Evolutionary conservation across 176 grass and related monocot species (phyloP).

Genomic region (Puya raimondii): DNA sequence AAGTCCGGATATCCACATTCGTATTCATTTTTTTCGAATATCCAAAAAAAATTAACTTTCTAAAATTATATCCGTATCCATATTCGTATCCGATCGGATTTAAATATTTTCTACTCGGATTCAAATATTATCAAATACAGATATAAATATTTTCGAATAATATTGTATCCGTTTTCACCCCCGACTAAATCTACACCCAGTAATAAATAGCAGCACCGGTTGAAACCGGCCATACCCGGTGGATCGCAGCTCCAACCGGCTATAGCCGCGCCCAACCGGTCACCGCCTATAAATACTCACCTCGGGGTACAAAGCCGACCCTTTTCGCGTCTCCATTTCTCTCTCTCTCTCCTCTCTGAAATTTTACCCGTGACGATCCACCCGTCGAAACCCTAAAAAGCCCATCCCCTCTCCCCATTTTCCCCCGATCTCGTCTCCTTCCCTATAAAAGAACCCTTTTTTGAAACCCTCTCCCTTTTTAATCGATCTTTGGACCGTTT

Average conservation of each 20-base stretch:
- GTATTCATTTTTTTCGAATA: too few species aligned
- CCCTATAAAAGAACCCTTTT: conserved; percentile 64
- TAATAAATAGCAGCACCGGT: neutral
- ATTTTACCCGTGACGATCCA: neutral
- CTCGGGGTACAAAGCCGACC: neutral
- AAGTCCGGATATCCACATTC: too few species aligned
- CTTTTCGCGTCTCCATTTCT: neutral
- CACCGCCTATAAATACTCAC: conserved; percentile 12
- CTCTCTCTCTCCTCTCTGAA: too few species aligned
- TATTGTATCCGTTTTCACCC: too few species aligned
- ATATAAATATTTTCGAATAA: too few species aligned
- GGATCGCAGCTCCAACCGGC: neutral
- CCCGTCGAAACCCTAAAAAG: conserved; percentile 20
- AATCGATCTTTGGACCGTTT: neutral
- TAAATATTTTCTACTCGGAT: too few species aligned
- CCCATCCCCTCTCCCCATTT: neutral
- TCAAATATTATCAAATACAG: too few species aligned
- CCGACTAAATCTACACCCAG: too few species aligned
- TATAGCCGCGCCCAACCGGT: neutral
- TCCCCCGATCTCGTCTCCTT: conserved; percentile 16
- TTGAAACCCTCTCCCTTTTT: conserved; percentile 29
- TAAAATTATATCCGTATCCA: too few species aligned
- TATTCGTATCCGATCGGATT: too few species aligned
- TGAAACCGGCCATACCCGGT: conserved; percentile 36
- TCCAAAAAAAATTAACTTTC: too few species aligned